A percentile compares a stretch with the other conserved stretches of the same genome.
phyloP scores from a whole-genome alignment of 306 rosid genomes.

The Ziziphus jujuba region DNA sequence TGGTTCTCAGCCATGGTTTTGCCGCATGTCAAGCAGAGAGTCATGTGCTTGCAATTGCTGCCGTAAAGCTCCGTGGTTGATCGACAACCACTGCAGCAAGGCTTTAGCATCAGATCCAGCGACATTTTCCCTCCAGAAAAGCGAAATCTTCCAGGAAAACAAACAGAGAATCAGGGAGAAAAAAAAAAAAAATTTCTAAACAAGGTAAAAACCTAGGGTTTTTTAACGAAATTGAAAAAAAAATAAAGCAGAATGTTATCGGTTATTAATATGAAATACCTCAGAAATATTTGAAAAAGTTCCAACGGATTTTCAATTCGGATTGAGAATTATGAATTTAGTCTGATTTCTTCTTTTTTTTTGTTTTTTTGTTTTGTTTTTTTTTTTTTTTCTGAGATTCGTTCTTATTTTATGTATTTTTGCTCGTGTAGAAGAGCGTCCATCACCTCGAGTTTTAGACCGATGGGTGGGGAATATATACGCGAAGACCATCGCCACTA shows the following conservation, averaged over 20 bases:
- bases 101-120: conserved; percentile 55
- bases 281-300: background rate
- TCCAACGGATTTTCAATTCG: no score
- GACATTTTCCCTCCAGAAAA: conserved; percentile 40
- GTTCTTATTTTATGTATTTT: no score
- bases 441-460: no score
- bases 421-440: no score
- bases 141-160: background rate
- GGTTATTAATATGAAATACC: background rate
- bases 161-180: background rate
- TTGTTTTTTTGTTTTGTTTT: no score
- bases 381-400: no score
- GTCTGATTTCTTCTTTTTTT: no score
- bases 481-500: no score
- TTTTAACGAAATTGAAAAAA: background rate
- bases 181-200: no score
- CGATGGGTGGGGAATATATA: no score
- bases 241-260: background rate
- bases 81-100: conserved; percentile 76
- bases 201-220: conserved; percentile 4
- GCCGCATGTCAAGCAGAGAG: conserved; percentile 80
- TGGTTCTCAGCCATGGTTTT: conserved; percentile 78
- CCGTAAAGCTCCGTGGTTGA: conserved; percentile 81
- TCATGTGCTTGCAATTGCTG: conserved; percentile 95
- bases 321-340: no score